Base-by-base conservation (phyloP, 768 basidiomycete species). In the Hypholoma sublateritium region DNA sequence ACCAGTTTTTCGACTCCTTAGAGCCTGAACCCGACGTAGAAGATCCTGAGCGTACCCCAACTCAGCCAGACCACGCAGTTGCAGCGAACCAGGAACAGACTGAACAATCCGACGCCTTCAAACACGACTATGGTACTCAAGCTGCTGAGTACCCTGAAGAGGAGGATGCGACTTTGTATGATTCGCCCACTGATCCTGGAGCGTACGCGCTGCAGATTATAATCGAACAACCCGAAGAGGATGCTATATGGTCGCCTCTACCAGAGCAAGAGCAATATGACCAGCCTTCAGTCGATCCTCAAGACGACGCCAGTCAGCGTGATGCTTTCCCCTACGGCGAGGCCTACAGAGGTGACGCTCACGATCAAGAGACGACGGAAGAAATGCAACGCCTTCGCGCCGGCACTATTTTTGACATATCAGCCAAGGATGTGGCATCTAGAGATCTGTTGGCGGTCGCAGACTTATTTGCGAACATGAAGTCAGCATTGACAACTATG, bases 401-500 rank as follows among this genome's bases (percentile, higher is more conserved):
- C 13, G 53, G 53, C n/a, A 42, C 53, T 35, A 32, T 45, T 28
- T 28, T 53, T 44, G 47, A 55, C 24, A 60, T 59, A 37, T 58
- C 62, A 9, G 68, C 64, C 1, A 51, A 54, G 3, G 64, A 68
- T 21, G 58, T 69, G 44, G 60, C 65, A 7, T 69, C 75, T 1
- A 69, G 72, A n/a, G 78, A 81, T 45, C 64, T 80, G 5, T 39
- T 74, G 2, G 76, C 74, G 4, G 68, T 82, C 25, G 75, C 75
- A 7, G 75, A 78, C n/a, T 61, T 83, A 13, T 72, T 83, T 17
- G 60, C 69, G 9, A 72, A 75, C 19, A 79, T 84, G 75, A 80
- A 78, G 55, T 63, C 67, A 16, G 77, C 80, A 4, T 62, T 84
- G 4, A 56, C 61, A 1, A 64, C 69, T 0, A 69, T 85, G 53